Conservation (phyloP, 352 stramenopile species). For the Thraustochytrium striatum region DNA sequence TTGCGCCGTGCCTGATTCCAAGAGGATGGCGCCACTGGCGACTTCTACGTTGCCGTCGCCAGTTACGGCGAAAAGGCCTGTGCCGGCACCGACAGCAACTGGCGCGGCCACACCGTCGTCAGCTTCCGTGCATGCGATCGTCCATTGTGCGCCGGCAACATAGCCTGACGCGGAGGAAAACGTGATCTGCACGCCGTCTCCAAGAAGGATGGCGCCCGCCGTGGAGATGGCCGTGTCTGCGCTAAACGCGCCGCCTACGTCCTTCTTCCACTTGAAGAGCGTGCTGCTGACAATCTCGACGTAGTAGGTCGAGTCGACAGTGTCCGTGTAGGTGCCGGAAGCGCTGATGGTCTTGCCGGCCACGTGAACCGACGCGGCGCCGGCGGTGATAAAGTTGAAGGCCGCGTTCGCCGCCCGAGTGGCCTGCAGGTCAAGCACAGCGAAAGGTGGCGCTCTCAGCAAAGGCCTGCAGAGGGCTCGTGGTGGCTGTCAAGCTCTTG, state of each 20-base stretch:
- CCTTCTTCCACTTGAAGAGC: conserved; percentile 9
- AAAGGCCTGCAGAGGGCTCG: not conserved
- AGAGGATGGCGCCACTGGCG: not conserved
- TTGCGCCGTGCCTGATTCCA: not conserved
- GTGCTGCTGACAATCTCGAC: not conserved
- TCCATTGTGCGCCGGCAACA: not conserved
- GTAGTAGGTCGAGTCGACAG: not conserved
- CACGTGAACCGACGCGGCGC: not conserved
- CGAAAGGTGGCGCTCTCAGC: conserved; percentile 1
- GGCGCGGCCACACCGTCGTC: not conserved
- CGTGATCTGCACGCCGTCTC: not conserved
- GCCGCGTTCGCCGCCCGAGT: not conserved
- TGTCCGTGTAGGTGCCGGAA: not conserved
- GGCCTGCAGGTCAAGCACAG: conserved; percentile 3
- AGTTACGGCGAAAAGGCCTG: not conserved
- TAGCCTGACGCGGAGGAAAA: not conserved
- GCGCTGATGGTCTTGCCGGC: not conserved
- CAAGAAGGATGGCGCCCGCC: not conserved
- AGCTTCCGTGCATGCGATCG: not conserved
- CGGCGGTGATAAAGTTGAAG: conserved; percentile 29
- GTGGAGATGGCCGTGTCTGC: not conserved
- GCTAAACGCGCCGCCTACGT: not conserved
- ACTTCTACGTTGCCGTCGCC: not conserved
- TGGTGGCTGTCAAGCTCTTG: not conserved
- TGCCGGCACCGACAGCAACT: not conserved